Evolutionary conservation across 73 alveolate species (phyloP).

Genomic region (Effrenium voratum): DNA sequence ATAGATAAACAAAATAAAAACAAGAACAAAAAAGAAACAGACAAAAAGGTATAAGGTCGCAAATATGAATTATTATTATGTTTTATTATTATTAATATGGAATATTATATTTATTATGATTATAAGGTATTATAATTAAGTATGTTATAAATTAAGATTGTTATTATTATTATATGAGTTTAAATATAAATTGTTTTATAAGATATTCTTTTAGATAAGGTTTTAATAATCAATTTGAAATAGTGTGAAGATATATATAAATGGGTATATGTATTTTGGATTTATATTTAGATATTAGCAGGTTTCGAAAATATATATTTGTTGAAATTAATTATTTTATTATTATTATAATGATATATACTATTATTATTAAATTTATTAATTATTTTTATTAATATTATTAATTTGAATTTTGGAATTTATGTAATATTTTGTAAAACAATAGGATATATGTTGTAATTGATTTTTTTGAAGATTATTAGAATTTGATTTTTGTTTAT

Average conservation of each 20-base stretch:
- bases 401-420: too few species aligned
- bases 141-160: not conserved
- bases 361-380: not conserved
- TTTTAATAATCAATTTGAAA: not conserved
- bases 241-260: not conserved
- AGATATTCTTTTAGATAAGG: not conserved
- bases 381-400: too few species aligned
- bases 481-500: not conserved
- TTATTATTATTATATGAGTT: not conserved
- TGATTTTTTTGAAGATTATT: too few species aligned
- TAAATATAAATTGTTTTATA: too few species aligned
- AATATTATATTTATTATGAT: too few species aligned
- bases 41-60: not conserved
- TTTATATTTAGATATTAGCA: not conserved
- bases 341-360: not conserved
- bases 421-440: not conserved
- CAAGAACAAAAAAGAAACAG: not conserved
- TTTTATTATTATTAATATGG: not conserved
- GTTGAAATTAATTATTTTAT: too few species aligned
- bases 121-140: too few species aligned
- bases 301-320: not conserved
- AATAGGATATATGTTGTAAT: not conserved
- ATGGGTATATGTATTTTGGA: not conserved
- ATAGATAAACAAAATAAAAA: too few species aligned
- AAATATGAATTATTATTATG: not conserved